These are phyloP conservation scores for Talaromyces sp. DNA, from an alignment of 2,329 filamentous ascomycete species.

Conservation along the genomic window DNA sequence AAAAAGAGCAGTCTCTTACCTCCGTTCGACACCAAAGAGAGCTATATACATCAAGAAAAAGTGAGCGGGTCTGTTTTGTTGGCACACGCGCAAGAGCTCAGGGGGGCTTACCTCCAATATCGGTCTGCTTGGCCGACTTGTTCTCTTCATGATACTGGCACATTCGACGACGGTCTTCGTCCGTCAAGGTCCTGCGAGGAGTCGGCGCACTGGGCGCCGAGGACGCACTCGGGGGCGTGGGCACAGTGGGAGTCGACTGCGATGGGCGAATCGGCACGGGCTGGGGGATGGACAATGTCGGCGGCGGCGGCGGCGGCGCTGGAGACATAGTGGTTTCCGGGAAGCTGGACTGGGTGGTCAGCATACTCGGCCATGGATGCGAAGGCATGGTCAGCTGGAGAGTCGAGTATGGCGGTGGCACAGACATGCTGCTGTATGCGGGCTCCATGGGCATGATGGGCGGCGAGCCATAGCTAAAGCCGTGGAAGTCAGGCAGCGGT, in stretches of 20 bases:
- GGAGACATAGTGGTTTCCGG: slow-evolving; percentile 59
- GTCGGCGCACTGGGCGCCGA: slow-evolving; percentile 49
- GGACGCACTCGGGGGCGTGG: slow-evolving; percentile 19
- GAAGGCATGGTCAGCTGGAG: slow-evolving; percentile 67
- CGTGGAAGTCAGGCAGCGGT: slow-evolving; percentile 64
- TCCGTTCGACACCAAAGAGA: slow-evolving; percentile 94
- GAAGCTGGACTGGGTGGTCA: slow-evolving; percentile 66
- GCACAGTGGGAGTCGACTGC: slow-evolving; percentile 25
- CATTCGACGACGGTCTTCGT: slow-evolving; percentile 86
- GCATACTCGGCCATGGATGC: slow-evolving; percentile 68
- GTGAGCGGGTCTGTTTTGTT: slow-evolving; percentile 17
- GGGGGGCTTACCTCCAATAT: slow-evolving; percentile 70
- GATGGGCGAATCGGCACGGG: slow-evolving; percentile 38
- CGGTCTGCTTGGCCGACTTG: slow-evolving; percentile 86
- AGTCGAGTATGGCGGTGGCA: slow-evolving; percentile 52
- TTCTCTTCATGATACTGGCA: slow-evolving; percentile 90
- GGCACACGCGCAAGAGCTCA: not conserved
- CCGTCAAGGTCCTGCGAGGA: slow-evolving; percentile 81
- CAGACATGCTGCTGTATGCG: slow-evolving; percentile 50
- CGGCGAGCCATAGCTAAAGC: slow-evolving; percentile 59
- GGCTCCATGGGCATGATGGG: slow-evolving; percentile 59
- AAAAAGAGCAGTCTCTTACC: slow-evolving; percentile 52
- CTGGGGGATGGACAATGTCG: slow-evolving; percentile 49
- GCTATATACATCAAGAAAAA: slow-evolving; percentile 41
- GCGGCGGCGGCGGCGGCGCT: slow-evolving; percentile 38